Evolutionary conservation across 1,284 basidiomycete genomes (phyloP).

Genomic region (Polyporus tsugae): DNA sequence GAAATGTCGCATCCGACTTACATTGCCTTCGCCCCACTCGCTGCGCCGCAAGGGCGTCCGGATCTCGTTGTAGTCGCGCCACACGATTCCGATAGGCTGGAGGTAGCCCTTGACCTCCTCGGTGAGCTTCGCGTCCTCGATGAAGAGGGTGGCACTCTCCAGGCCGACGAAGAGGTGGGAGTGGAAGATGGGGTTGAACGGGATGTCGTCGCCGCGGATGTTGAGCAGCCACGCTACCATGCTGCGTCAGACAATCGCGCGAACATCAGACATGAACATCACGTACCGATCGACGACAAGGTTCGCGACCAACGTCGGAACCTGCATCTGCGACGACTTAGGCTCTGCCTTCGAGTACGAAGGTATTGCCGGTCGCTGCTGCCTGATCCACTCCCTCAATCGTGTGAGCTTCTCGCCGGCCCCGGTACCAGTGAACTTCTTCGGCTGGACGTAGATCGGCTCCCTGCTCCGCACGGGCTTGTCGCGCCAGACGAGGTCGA

Average conservation of each 20-base stretch:
- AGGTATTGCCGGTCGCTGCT: constrained; percentile 64
- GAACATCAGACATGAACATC: background rate
- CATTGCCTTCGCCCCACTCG: constrained; percentile 81
- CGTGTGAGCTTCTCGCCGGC: constrained; percentile 64
- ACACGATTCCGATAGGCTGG: constrained; percentile 62
- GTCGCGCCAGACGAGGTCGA: constrained; percentile 87
- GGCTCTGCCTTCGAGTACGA: constrained; percentile 68
- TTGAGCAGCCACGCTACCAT: constrained; percentile 80
- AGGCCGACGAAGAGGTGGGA: constrained; percentile 82
- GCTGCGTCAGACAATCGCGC: background rate
- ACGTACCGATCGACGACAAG: constrained; percentile 70
- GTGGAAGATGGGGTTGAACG: constrained; percentile 89
- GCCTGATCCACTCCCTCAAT: constrained; percentile 68
- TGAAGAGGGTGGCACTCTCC: constrained; percentile 69
- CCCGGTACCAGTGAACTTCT: constrained; percentile 75
- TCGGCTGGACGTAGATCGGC: constrained; percentile 78
- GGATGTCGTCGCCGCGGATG: constrained; percentile 86
- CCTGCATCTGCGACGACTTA: constrained; percentile 68
- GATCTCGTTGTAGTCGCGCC: constrained; percentile 79
- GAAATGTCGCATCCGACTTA: constrained; percentile 44
- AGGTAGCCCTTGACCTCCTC: constrained; percentile 66
- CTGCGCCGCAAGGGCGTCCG: constrained; percentile 80
- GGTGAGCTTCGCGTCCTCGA: constrained; percentile 69
- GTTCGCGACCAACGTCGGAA: constrained; percentile 70
- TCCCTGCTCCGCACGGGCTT: constrained; percentile 75